A percentile compares a stretch with the other conserved stretches of the same genome.
Conservation (phyloP, 805 yeast species). For the Nakazawaea holstii region DNA sequence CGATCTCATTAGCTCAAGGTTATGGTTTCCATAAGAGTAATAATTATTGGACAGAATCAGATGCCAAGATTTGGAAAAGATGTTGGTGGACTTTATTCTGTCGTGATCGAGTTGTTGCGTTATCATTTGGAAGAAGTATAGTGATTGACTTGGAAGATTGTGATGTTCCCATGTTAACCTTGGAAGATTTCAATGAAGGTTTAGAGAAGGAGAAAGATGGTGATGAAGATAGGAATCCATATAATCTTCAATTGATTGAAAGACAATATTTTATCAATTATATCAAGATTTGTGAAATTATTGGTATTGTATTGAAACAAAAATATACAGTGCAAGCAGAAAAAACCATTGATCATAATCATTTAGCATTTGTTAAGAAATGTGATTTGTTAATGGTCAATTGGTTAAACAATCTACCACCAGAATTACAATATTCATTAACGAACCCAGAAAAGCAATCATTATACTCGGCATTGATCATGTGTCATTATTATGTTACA, state of each 20-base stretch:
- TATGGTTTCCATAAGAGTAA: conserved; percentile 57
- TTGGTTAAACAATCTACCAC: conserved; percentile 68
- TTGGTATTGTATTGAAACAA: conserved; percentile 62
- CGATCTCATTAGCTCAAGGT: conserved; percentile 67
- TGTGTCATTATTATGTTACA: conserved; percentile 69
- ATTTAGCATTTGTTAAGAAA: conserved; percentile 39
- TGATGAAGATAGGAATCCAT: conserved; percentile 24
- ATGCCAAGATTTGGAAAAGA: conserved; percentile 47
- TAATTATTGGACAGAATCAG: conserved; percentile 17
- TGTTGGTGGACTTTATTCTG: conserved; percentile 75
- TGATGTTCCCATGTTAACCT: conserved; percentile 66
- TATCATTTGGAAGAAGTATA: conserved; percentile 71
- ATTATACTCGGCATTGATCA: conserved; percentile 52
- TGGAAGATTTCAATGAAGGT: conserved; percentile 59
- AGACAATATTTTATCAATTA: conserved; percentile 56
- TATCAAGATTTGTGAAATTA: conserved; percentile 63
- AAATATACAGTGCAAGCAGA: conserved; percentile 70
- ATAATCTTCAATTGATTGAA: conserved; percentile 41
- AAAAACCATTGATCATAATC: conserved; percentile 33
- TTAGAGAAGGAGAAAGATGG: conserved; percentile 29
- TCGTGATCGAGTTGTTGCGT: conserved; percentile 63
- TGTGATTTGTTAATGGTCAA: conserved; percentile 73
- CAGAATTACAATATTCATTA: conserved; percentile 55
- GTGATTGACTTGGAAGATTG: conserved; percentile 67
- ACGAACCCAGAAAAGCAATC: conserved; percentile 48